Conservation (phyloP, 2,329 filamentous ascomycete genomes). For the Sordariomycetes sp. region DNA sequence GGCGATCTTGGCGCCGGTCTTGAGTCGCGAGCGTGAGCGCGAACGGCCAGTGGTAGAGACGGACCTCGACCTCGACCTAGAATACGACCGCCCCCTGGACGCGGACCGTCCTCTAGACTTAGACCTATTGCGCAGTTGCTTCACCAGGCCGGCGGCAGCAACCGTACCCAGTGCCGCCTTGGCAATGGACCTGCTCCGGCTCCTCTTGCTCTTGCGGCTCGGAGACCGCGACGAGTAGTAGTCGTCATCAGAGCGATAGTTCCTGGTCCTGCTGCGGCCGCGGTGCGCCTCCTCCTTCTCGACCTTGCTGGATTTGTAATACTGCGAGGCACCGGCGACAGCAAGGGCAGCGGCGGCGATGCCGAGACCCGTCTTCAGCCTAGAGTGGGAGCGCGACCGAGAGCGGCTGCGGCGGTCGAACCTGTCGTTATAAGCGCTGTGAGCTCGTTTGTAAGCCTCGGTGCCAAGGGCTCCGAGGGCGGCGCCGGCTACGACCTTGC, state of each 20-base stretch:
- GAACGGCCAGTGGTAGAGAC: constrained; percentile 16
- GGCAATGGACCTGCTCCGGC: constrained; percentile 34
- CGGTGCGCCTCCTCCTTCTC: constrained; percentile 45
- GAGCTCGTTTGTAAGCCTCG: constrained; percentile 44
- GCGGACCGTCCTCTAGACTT: constrained; percentile 18
- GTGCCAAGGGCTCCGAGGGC: constrained; percentile 50
- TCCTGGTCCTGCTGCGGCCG: constrained; percentile 38
- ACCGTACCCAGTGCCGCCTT: constrained; percentile 45
- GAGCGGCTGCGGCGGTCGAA: constrained; percentile 24
- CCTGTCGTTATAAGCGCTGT: constrained; percentile 45
- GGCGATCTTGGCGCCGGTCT: constrained; percentile 43
- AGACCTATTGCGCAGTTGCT: constrained; percentile 39
- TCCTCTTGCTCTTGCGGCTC: constrained; percentile 29
- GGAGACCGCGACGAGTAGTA: constrained; percentile 27
- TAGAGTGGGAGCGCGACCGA: constrained; percentile 24
- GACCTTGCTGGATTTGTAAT: constrained; percentile 44
- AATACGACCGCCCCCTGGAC: too few relatives aligned
- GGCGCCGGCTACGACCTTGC: constrained; percentile 47
- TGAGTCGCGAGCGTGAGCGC: constrained; percentile 18
- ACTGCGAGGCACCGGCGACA: constrained; percentile 52
- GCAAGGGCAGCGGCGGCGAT: constrained; percentile 50
- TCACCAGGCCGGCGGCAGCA: constrained; percentile 42
- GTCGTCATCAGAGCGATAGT: constrained; percentile 23
- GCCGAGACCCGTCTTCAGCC: constrained; percentile 47
- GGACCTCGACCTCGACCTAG: constrained; percentile 20